Conservation (phyloP, 768 basidiomycete species). For the Russula earlei region DNA sequence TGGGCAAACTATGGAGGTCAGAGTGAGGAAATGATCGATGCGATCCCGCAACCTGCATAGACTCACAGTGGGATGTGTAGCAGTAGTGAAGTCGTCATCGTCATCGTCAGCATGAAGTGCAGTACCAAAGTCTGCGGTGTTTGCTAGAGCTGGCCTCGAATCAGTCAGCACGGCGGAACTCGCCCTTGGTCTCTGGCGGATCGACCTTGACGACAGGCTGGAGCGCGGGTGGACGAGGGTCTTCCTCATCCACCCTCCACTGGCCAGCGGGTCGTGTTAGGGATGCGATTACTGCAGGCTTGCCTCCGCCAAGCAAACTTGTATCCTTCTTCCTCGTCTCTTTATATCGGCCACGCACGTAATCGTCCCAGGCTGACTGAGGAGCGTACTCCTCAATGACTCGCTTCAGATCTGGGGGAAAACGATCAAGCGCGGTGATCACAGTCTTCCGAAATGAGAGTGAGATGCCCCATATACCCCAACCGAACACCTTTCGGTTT, state of each 20-base stretch:
- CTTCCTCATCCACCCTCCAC: conserved; percentile 65
- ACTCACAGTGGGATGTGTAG: conserved; percentile 38
- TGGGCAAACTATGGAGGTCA: conserved; percentile 53
- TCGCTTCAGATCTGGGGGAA: conserved; percentile 67
- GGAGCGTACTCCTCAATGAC: conserved; percentile 61
- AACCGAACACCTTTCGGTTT: conserved; percentile 72
- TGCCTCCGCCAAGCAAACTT: conserved; percentile 77
- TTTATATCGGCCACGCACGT: conserved; percentile 73
- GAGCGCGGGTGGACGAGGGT: conserved; percentile 10
- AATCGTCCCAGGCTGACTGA: conserved; percentile 80
- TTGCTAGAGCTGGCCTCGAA: conserved; percentile 36
- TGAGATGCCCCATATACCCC: conserved; percentile 96
- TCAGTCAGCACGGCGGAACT: conserved; percentile 46
- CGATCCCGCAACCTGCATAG: background rate
- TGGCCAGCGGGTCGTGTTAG: conserved; percentile 25
- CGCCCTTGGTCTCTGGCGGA: conserved; percentile 35
- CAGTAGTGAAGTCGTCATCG: conserved; percentile 36
- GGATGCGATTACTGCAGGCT: conserved; percentile 42
- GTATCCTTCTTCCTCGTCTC: conserved; percentile 82
- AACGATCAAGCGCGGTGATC: conserved; percentile 79
- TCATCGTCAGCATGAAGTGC: conserved; percentile 36
- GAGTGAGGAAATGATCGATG: background rate
- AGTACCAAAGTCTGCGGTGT: conserved; percentile 56
- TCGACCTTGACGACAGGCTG: conserved; percentile 12
- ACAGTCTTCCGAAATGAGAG: conserved; percentile 93